A percentile compares a stretch with the other conserved stretches of the same genome.
Conservation (phyloP, 169 alveolate genomes). For the Plasmodium chabaudi region DNA sequence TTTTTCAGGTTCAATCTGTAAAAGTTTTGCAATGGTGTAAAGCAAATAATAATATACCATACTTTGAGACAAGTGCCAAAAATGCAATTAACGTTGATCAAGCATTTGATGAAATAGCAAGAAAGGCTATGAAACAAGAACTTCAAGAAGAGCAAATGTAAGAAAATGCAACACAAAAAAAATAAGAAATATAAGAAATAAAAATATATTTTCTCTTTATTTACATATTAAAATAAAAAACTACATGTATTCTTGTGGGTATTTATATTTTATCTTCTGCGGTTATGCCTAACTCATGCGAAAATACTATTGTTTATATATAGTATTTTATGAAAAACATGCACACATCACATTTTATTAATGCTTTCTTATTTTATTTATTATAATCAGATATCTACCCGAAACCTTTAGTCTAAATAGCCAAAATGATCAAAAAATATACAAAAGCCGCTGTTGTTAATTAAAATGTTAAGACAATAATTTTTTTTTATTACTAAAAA, state of each 20-base stretch:
- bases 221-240: not conserved
- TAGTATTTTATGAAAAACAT: not conserved
- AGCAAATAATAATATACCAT: conserved; percentile 92
- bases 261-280: not conserved
- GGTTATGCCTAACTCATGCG: not conserved
- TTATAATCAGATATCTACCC: conserved; percentile 66
- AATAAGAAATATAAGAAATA: not conserved
- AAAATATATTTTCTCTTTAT: not conserved
- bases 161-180: conserved; percentile 33
- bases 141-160: conserved; percentile 90
- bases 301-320: not conserved
- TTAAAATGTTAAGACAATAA: conserved; percentile 11
- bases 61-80: conserved; percentile 98
- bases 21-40: conserved; percentile 96
- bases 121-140: conserved; percentile 89
- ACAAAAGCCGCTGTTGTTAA: conserved; percentile 64
- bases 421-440: conserved; percentile 49
- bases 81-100: conserved; percentile 95
- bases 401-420: conserved; percentile 71
- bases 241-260: not conserved
- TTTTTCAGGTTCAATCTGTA: conserved; percentile 86
- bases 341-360: not conserved
- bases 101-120: conserved; percentile 95
- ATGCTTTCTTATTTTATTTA: not conserved
- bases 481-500: conserved; percentile 22